These are phyloP conservation scores for Plenodomus lindquistii DNA, from an alignment of 2,329 filamentous ascomycete species.

Conservation along the genomic window DNA sequence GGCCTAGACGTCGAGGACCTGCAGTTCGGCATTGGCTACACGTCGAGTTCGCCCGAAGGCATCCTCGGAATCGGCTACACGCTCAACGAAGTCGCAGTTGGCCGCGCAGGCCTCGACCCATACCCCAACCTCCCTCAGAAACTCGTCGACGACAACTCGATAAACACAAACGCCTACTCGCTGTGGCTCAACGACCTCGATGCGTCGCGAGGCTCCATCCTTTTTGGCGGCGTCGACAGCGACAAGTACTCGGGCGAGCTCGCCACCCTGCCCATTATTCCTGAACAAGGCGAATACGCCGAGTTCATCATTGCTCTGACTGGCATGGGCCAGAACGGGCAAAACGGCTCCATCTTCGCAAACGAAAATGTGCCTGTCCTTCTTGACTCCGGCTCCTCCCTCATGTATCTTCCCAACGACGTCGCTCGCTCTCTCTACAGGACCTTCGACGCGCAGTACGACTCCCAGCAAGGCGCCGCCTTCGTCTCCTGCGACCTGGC, in stretches of 20 bases:
- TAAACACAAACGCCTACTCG: slow-evolving; percentile 68
- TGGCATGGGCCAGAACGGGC: slow-evolving; percentile 49
- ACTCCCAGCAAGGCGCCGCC: slow-evolving; percentile 48
- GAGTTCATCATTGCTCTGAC: slow-evolving; percentile 58
- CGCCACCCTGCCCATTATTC: slow-evolving; percentile 62
- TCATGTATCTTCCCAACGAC: slow-evolving; percentile 69
- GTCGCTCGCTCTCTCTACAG: slow-evolving; percentile 54
- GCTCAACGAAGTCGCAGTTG: slow-evolving; percentile 75
- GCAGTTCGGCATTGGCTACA: slow-evolving; percentile 76
- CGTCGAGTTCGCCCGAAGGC: slow-evolving; percentile 63
- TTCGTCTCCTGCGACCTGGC: slow-evolving; percentile 59
- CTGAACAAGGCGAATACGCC: slow-evolving; percentile 54
- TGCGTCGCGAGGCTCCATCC: slow-evolving; percentile 68
- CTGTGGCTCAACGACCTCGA: slow-evolving; percentile 65
- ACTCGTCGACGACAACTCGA: slow-evolving; percentile 64
- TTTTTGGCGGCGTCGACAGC: slow-evolving; percentile 82
- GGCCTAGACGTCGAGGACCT: slow-evolving; percentile 58
- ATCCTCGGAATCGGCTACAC: slow-evolving; percentile 86
- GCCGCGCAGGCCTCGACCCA: slow-evolving; percentile 53
- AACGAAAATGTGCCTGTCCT: slow-evolving; percentile 59
- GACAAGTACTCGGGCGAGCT: slow-evolving; percentile 71
- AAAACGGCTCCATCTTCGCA: slow-evolving; percentile 49
- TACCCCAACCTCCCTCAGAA: slow-evolving; percentile 68
- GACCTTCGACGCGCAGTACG: slow-evolving; percentile 48
- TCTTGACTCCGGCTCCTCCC: slow-evolving; percentile 75